phyloP scores from a whole-genome alignment of 2,329 filamentous ascomycete genomes.

The Chaetomium sp. region DNA sequence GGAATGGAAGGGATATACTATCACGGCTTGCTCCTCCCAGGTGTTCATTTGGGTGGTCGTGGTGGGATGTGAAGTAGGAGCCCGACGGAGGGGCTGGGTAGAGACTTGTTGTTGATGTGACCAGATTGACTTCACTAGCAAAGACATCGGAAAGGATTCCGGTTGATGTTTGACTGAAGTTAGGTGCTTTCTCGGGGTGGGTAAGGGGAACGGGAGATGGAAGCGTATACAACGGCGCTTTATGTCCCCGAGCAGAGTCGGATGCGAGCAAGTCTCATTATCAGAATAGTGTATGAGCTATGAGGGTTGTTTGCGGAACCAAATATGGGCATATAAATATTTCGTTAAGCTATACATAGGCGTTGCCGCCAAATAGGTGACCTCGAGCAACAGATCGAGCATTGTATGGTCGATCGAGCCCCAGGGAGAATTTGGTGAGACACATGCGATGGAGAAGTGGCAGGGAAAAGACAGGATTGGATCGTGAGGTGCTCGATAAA shows the following conservation, averaged over 20 bases:
- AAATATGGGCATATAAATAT: not conserved
- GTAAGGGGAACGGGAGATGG: not conserved
- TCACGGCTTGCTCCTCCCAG: slow-evolving; percentile 24
- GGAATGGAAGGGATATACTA: slow-evolving; percentile 8
- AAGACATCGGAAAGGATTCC: not conserved
- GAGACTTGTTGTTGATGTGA: not conserved
- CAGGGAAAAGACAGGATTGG: not conserved
- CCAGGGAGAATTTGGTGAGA: not conserved
- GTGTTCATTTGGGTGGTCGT: slow-evolving; percentile 18
- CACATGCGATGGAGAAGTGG: not conserved
- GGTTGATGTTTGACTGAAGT: not conserved
- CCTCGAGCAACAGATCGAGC: not conserved
- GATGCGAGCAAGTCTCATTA: not conserved
- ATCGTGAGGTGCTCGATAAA: not conserved
- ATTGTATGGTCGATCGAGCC: slow-evolving; percentile 3
- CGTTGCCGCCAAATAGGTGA: not conserved
- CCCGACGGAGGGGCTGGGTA: not conserved
- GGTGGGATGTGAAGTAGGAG: slow-evolving; percentile 3
- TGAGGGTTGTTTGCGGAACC: not conserved
- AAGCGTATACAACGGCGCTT: not conserved
- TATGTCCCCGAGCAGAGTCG: not conserved
- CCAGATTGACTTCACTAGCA: not conserved
- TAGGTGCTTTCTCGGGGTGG: not conserved
- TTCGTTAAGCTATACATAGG: no score
- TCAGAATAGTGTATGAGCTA: not conserved